Evolutionary conservation across 202 grass and related monocot genomes (phyloP).

Genomic region (Carex sylvatica): DNA sequence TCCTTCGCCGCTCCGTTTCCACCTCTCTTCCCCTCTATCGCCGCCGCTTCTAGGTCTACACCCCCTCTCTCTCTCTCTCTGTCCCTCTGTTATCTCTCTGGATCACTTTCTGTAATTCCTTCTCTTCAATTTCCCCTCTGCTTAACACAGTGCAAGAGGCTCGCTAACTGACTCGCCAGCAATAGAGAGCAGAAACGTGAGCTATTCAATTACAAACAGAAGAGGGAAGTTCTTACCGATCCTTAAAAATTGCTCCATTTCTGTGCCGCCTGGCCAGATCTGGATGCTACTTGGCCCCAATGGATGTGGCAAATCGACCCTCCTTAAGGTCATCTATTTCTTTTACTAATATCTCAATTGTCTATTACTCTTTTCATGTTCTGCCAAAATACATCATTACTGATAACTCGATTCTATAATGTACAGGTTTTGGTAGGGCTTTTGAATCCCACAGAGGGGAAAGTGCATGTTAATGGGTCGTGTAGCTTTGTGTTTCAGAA

Average conservation of each 20-base stretch:
- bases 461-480: constrained; percentile 53
- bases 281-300: constrained; percentile 99
- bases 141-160: constrained; percentile 14
- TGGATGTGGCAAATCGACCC: constrained; percentile 90
- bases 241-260: constrained; percentile 70
- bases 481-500: constrained; percentile 97
- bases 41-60: background rate
- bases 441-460: constrained; percentile 49
- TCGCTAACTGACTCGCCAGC: constrained; percentile 17
- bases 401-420: background rate
- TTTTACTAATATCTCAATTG: background rate
- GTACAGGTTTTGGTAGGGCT: constrained; percentile 81
- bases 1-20: background rate
- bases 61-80: background rate
- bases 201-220: constrained; percentile 57
- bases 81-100: background rate
- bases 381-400: background rate
- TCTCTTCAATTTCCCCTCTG: background rate
- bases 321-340: constrained; percentile 54
- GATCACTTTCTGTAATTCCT: background rate
- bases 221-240: constrained; percentile 48
- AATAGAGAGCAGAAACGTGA: constrained; percentile 60
- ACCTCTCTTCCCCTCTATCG: background rate
- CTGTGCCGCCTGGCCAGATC: constrained; percentile 60
- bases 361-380: background rate